Evolutionary conservation across 2,329 filamentous ascomycete species (phyloP).

Genomic region (Hypoxylon sp.): DNA sequence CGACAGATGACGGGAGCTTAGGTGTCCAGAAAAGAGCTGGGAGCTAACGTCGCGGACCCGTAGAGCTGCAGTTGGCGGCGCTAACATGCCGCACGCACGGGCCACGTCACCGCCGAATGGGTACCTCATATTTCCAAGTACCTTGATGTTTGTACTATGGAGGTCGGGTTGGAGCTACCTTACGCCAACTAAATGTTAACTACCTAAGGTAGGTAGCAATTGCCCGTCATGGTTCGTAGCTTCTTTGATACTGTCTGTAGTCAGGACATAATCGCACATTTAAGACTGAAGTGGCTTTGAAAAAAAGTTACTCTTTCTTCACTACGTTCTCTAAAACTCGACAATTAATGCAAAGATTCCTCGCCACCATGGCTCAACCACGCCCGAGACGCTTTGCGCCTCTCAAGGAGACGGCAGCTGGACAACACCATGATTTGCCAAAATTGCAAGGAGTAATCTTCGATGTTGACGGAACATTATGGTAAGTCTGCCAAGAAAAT

Average conservation of each 20-base stretch:
- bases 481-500: slow-evolving; percentile 69
- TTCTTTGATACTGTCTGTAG: slow-evolving; percentile 13
- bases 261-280: not conserved
- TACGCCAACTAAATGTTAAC: slow-evolving; percentile 15
- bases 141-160: slow-evolving; percentile 1
- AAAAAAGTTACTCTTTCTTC: not conserved
- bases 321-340: not conserved
- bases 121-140: slow-evolving; percentile 20
- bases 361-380: slow-evolving; percentile 61
- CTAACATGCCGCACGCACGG: slow-evolving; percentile 37
- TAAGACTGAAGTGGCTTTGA: not conserved
- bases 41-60: slow-evolving; percentile 13
- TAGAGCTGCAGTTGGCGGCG: slow-evolving; percentile 16
- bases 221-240: slow-evolving; percentile 10
- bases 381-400: slow-evolving; percentile 69
- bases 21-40: slow-evolving; percentile 42
- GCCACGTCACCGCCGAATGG: slow-evolving; percentile 34
- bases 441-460: slow-evolving; percentile 78
- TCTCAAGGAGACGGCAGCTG: slow-evolving; percentile 59
- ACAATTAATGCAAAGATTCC: slow-evolving; percentile 54
- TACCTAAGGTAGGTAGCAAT: slow-evolving; percentile 1
- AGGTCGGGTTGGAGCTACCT: slow-evolving; percentile 19
- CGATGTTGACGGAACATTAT: slow-evolving; percentile 95
- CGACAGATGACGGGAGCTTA: slow-evolving; percentile 35
- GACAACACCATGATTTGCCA: slow-evolving; percentile 57